Evolutionary conservation across 2,329 filamentous ascomycete genomes (phyloP), one percentile per base, ranked within the genome.

Genomic region (Thyridium curvatum): DNA sequence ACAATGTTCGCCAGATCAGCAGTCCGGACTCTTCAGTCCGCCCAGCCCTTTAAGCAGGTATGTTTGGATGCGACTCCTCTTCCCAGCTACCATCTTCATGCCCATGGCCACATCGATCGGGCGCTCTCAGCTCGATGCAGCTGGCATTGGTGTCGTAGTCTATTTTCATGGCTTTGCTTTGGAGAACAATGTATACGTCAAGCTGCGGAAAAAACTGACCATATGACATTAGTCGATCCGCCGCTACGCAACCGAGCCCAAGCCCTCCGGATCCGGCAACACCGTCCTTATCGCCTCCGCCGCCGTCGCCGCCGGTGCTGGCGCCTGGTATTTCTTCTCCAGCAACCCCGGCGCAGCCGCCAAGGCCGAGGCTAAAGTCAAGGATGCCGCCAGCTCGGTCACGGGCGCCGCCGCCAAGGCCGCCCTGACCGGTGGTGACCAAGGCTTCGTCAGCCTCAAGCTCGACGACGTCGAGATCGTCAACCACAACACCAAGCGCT

Each of bases 401-500:
- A 53, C 56, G 18, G 41, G 64, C 32, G 62, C 58, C 29, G 61
- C 61, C 39, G 57, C 60, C 37, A 66, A 69, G 56, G 66, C 67
- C 59, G 66, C 76, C 33, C 72, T 97, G 62, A 85, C 76, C 28
- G 90, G 91, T 49, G 88, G 87, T 48, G 87, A 94, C 45, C 89
- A 96, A 66, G 90, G 88, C 50, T 97, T 89, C 66, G 62, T 96
- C 47, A 81, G 80, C 46, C 74, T 97, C 51, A 82, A 85, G 67
- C 73, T 97, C 41, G 78, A 87, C 41, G 79, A 83, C 40, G 76
- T 89, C 36, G 84, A 94, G 66, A 66, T 72, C 34, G 66, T 96
- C 68, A 96, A 88, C 72, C 85, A 90, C 74, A 97, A 97, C 74
- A 94, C 89, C 53, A 97, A 97, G 80, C 82, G 78, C 53, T 74